Conservation (phyloP, 2,329 filamentous ascomycete genomes). For the Pestalotiopsis sp. region DNA sequence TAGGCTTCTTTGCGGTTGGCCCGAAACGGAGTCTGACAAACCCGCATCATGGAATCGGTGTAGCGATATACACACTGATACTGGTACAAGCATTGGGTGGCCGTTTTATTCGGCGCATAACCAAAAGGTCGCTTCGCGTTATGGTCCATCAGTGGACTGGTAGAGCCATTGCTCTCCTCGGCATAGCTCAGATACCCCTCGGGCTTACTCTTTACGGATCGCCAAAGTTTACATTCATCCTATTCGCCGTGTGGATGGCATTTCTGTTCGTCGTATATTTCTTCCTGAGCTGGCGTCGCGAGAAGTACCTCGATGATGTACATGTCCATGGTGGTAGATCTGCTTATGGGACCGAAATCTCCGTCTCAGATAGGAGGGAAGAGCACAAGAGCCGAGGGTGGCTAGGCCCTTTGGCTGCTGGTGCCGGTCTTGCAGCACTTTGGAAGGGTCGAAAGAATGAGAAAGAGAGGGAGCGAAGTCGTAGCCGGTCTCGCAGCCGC, state of each 20-base stretch:
- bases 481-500: slow-evolving; percentile 33
- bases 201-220: slow-evolving; percentile 92
- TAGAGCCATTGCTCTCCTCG: slow-evolving; percentile 74
- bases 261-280: slow-evolving; percentile 78
- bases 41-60: slow-evolving; percentile 82
- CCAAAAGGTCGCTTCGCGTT: slow-evolving; percentile 49
- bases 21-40: slow-evolving; percentile 72
- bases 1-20: slow-evolving; percentile 80
- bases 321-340: slow-evolving; percentile 60
- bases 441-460: slow-evolving; percentile 45
- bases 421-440: slow-evolving; percentile 50
- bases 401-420: slow-evolving; percentile 56
- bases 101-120: slow-evolving; percentile 58
- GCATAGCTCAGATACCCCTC: slow-evolving; percentile 83
- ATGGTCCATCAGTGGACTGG: slow-evolving; percentile 90
- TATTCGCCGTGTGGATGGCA: slow-evolving; percentile 79
- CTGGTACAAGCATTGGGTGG: slow-evolving; percentile 73
- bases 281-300: slow-evolving; percentile 70
- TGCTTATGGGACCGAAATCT: slow-evolving; percentile 39
- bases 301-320: slow-evolving; percentile 57
- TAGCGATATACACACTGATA: slow-evolving; percentile 75
- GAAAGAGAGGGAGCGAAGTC: slow-evolving; percentile 39
- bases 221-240: slow-evolving; percentile 79
- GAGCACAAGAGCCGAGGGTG: slow-evolving; percentile 41
- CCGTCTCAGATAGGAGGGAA: slow-evolving; percentile 42